Conservation (phyloP, 257 asterid species). For the Schizonepeta tenuifolia region DNA sequence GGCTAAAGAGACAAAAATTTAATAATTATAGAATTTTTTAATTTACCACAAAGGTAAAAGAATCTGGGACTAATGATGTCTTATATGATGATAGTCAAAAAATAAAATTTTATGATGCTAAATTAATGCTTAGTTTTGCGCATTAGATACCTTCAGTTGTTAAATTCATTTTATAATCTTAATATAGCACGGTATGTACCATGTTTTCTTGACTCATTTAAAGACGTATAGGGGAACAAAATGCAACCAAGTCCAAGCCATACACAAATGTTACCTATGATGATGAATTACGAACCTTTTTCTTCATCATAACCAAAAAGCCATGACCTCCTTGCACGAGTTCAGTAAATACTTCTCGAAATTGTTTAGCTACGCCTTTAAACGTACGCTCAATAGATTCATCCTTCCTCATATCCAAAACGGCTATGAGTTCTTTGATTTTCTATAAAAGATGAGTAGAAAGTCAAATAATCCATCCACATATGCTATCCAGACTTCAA, state of each 20-base stretch:
- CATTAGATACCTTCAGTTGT: not conserved
- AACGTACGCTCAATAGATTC: constrained; percentile 98
- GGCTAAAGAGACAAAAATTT: too few relatives aligned
- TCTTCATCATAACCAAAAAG: constrained; percentile 90
- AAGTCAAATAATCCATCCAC: constrained; percentile 30
- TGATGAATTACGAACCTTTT: constrained; percentile 65
- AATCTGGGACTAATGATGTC: not conserved
- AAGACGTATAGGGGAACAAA: constrained; percentile 25
- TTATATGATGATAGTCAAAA: not conserved
- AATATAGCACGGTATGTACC: not conserved
- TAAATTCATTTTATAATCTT: not conserved
- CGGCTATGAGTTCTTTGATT: constrained; percentile 93
- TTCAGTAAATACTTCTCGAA: constrained; percentile 95
- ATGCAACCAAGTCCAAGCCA: not conserved
- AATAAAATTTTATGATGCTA: not conserved
- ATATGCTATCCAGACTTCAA: constrained; percentile 12
- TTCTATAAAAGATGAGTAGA: constrained; percentile 56
- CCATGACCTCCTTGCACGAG: constrained; percentile 99
- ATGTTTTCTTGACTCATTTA: constrained; percentile 1
- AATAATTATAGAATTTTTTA: too few relatives aligned
- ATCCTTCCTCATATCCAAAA: constrained; percentile 97
- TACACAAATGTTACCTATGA: constrained; percentile 16
- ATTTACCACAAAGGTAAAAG: not conserved
- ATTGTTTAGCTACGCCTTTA: constrained; percentile 97
- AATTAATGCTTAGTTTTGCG: not conserved